A percentile compares a stretch with the other conserved stretches of the same genome.
Evolutionary conservation across 164 flowering plant genomes (phyloP).

Genomic region (Annona squamosa): DNA sequence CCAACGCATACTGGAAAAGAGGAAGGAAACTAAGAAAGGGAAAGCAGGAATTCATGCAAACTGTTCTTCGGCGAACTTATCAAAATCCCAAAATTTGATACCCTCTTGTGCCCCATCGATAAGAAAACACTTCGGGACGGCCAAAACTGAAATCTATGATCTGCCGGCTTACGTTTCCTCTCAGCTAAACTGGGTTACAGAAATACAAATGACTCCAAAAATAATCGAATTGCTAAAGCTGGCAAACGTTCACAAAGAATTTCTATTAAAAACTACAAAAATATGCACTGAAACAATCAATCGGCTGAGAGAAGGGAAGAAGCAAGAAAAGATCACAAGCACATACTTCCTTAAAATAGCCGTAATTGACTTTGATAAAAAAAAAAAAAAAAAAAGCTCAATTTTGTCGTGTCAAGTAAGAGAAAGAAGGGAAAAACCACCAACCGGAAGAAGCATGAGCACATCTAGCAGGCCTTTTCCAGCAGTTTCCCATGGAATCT

Average conservation of each 20-base stretch:
- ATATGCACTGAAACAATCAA: too few species aligned
- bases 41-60: too few species aligned
- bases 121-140: too few species aligned
- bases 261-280: too few species aligned
- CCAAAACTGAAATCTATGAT: background rate
- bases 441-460: constrained; percentile 31
- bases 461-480: constrained; percentile 25
- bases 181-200: background rate
- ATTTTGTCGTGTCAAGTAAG: background rate
- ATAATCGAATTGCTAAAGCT: background rate
- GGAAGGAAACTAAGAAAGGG: too few species aligned
- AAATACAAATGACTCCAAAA: background rate
- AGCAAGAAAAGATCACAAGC: too few species aligned
- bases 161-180: background rate
- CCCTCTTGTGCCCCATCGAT: background rate
- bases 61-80: too few species aligned
- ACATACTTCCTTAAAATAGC: too few species aligned
- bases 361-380: background rate
- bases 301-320: too few species aligned
- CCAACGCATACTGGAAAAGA: too few species aligned
- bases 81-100: background rate
- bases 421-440: background rate
- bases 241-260: background rate
- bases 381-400: background rate
- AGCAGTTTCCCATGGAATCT: constrained; percentile 42